Conservation (phyloP, 192 early-diverging fungal species). For the Tieghemiomyces parasiticus region DNA sequence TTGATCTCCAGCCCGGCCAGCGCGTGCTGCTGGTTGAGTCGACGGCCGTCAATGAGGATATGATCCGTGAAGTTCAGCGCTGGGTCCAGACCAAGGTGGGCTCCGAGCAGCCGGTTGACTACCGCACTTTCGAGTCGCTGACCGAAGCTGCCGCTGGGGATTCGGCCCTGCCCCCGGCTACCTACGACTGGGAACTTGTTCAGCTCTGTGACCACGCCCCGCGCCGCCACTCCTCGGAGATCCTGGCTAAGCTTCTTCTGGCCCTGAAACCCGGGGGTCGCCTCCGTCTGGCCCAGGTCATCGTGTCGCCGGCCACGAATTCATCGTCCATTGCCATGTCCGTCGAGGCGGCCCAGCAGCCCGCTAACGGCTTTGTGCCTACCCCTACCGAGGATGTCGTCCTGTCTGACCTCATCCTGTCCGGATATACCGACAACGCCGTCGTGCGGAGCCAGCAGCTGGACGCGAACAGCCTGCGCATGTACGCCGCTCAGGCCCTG, state of each 20-base stretch:
- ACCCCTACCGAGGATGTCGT: constrained; percentile 43
- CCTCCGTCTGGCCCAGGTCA: constrained; percentile 54
- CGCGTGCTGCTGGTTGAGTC: background rate
- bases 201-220: constrained; percentile 34
- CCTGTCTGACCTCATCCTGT: constrained; percentile 38
- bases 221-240: constrained; percentile 43
- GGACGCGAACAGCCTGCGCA: background rate
- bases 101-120: background rate
- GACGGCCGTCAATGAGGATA: background rate
- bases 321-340: too few relatives aligned
- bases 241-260: constrained; percentile 41
- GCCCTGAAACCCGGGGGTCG: constrained; percentile 52
- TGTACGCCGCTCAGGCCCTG: background rate
- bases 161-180: constrained; percentile 30
- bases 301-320: constrained; percentile 30
- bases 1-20: too few relatives aligned
- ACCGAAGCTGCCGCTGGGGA: constrained; percentile 19
- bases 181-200: constrained; percentile 45
- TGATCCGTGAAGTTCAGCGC: background rate
- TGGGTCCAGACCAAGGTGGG: background rate
- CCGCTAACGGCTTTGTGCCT: constrained; percentile 27
- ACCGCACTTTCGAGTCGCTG: background rate
- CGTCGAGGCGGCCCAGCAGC: too few relatives aligned
- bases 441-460: background rate
- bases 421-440: constrained; percentile 27